phyloP scores from a whole-genome alignment of 225 moss, liverwort and hornwort genomes.

The Pseudoscleropodium purum region DNA sequence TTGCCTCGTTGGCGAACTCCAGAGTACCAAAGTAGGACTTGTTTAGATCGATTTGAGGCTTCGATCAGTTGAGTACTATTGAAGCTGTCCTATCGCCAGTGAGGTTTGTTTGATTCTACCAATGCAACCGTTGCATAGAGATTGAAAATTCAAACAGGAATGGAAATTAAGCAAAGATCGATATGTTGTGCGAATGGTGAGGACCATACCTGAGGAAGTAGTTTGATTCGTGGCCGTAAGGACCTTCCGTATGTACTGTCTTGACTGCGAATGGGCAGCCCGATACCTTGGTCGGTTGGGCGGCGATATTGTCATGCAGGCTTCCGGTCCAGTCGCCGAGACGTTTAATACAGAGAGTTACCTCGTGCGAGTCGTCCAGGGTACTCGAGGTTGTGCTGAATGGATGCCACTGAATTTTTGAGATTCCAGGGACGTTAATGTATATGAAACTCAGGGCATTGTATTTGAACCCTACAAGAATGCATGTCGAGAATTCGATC shows the following conservation, averaged over 20 bases:
- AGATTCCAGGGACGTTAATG: conserved; percentile 30
- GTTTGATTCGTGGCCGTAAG: conserved; percentile 23
- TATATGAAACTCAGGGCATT: conserved; percentile 37
- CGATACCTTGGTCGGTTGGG: not conserved
- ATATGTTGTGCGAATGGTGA: not conserved
- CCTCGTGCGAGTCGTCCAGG: conserved; percentile 14
- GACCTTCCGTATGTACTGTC: conserved; percentile 9
- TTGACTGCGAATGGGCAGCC: conserved; percentile 9
- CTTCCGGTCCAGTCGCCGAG: conserved; percentile 30
- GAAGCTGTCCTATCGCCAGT: not conserved
- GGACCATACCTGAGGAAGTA: conserved; percentile 6
- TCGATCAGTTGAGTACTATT: not conserved
- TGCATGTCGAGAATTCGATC: not conserved
- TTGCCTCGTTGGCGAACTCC: not conserved
- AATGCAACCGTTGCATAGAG: no score
- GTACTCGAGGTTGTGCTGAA: conserved; percentile 58
- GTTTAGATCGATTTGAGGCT: not conserved
- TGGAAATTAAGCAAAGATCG: not conserved
- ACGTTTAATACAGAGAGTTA: conserved; percentile 44
- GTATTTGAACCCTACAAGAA: conserved; percentile 38
- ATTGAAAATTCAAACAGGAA: not conserved
- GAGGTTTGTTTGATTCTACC: not conserved
- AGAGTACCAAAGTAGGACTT: not conserved
- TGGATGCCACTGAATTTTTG: conserved; percentile 51
- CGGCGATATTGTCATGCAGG: not conserved